Conservation (phyloP, 2,329 filamentous ascomycete genomes). For the Sarocladium strictum region DNA sequence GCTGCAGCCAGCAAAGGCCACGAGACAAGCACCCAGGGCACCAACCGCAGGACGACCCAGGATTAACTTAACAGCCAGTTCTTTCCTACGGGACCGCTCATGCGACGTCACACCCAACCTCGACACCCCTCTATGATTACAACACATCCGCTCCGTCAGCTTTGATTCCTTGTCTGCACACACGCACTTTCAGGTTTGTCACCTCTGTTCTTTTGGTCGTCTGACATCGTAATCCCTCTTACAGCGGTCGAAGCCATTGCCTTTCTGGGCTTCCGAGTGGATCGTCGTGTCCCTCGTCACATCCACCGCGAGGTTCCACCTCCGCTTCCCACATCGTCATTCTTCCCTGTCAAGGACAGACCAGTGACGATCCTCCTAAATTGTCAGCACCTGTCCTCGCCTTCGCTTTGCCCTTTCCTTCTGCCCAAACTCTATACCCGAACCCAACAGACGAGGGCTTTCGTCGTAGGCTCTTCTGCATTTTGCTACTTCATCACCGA, state of each 20-base stretch:
- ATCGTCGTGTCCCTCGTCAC: conserved; percentile 1
- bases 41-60: not conserved
- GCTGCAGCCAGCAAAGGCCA: not conserved
- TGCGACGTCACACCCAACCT: conserved; percentile 1
- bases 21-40: not conserved
- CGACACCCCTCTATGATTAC: not conserved
- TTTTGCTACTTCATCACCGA: too few species aligned
- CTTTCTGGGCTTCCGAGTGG: conserved; percentile 1
- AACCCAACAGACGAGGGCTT: too few species aligned
- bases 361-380: conserved; percentile 8
- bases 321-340: conserved; percentile 9
- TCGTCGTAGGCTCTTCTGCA: too few species aligned
- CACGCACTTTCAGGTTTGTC: not conserved
- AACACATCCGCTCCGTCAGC: not conserved
- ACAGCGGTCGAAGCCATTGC: not conserved
- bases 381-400: not conserved
- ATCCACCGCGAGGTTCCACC: conserved; percentile 1
- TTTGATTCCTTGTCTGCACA: not conserved
- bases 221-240: not conserved
- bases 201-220: not conserved
- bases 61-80: not conserved
- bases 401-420: not conserved
- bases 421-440: not conserved
- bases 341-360: conserved; percentile 4
- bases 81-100: not conserved